Evolutionary conservation across 2,329 filamentous ascomycete species (phyloP), one percentile per base, ranked within the genome.

Genomic region (Penicillium hesseltinei): DNA sequence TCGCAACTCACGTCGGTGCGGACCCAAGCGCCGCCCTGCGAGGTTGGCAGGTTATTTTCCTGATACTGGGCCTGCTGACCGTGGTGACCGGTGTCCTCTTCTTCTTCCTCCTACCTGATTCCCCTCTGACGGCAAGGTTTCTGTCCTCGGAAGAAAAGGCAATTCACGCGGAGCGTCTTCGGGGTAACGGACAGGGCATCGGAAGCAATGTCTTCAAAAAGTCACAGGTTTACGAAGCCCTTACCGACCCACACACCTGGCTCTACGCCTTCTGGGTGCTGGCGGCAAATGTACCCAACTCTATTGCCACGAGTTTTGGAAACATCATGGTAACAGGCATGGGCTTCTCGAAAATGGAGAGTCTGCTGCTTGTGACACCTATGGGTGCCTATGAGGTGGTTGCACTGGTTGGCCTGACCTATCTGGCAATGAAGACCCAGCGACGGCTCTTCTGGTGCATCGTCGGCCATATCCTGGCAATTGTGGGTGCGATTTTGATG

Each of bases 371-470:
- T 3, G 71, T 74, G n/a, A 76, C 71, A 0, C 74, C 74, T 0
- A 62, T 75, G 10, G 74, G 74, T 2, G 73, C 73, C 8, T 75
- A 72, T 56, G 73, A 76, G 52, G 68, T 76, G 13, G 71, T 75
- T 21, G 70, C 66, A 1, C 62, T 75, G 23, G 58, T 76, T 10
- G 71, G 72, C 3, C 62, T 76, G 23, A 76, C 74, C 0, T 76
- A 71, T 47, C 61, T 73, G 9, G 69, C 70, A 27, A 75, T 73
- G 71, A 72, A 71, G 49, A 74, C 68, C 7, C 59, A 69, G 21
- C 70, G 73, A 51, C 63, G 73, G 17, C 60, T 75, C 2, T 68
- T 71, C 27, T 73, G 70, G 57, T 75, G 70, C 47, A 73, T 77
- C 33, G 59, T 69, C 1, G 73, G 70, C 1, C 71, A 73, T 29